Percentiles rank a stretch among this genome's conserved stretches.
Evolutionary conservation across 202 grass and related monocot species (phyloP).

Genomic region (Hordeum pubiflorum): DNA sequence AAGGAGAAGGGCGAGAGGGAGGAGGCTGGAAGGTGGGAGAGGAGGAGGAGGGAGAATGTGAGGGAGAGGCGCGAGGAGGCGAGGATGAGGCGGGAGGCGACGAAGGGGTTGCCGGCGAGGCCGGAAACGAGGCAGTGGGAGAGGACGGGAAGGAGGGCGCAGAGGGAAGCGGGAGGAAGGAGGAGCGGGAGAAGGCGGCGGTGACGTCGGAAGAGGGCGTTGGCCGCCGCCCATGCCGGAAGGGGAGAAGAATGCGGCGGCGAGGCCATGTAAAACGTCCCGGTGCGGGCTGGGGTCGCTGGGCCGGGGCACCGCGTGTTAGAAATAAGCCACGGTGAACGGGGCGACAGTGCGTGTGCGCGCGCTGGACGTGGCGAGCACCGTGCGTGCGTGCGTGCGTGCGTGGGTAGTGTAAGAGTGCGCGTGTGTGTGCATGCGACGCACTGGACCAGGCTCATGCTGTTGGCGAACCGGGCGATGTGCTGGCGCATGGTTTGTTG

Average conservation of each 20-base stretch:
- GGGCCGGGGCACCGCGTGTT: no score
- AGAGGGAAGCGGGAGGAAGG: neutral
- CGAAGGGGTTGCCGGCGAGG: constrained; percentile 52
- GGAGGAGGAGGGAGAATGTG: constrained; percentile 27
- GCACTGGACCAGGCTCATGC: no score
- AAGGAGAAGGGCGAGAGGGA: constrained; percentile 42
- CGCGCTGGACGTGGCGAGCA: no score
- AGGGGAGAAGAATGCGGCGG: neutral
- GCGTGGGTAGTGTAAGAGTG: no score
- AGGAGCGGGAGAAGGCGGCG: constrained; percentile 33
- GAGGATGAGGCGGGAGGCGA: constrained; percentile 48
- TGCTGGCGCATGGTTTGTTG: no score
- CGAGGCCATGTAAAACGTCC: neutral
- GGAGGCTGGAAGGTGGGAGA: constrained; percentile 27
- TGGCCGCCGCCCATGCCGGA: constrained; percentile 34
- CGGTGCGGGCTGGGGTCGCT: no score
- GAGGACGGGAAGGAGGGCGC: constrained; percentile 26
- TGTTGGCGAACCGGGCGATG: no score
- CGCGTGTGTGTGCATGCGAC: no score
- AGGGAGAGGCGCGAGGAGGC: constrained; percentile 23
- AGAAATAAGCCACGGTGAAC: no score
- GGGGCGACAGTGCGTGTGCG: no score
- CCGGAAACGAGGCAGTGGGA: constrained; percentile 56
- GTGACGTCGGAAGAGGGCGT: constrained; percentile 49
- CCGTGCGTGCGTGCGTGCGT: no score